Base-by-base conservation (phyloP, 179 eudicot genomes). In the Amaranthus tricolor region DNA sequence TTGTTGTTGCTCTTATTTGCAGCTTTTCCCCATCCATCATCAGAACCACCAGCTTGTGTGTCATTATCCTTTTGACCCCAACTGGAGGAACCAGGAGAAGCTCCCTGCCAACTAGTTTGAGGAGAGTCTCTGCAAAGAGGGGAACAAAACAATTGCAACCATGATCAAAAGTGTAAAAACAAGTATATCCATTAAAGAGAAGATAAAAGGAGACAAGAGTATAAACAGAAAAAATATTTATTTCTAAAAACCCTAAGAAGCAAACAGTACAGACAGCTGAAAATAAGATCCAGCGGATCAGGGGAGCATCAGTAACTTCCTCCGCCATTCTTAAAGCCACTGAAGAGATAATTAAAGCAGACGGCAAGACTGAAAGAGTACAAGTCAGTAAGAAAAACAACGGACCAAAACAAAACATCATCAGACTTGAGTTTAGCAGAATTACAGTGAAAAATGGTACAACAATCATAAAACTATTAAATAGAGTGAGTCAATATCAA, bases 71-170 rank as follows among this genome's bases (percentile, higher is more conserved):
- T 67, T 15, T 73, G 57, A 62, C 81, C 71, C 81, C 77, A 60
- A 61, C 77, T 31, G 19, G 72, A 64, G n/a, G 76, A 17, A 48
- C 67, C 80, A 66, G 80, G 72, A 49, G 77, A 74, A 17, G 63
- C 65, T 53, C 69, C 66, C 47, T 70, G 74, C 78, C 82, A 79
- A 79, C 68, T 76, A 79, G 79, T 44, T 9, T 66, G 62, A 5
- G 60, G 21, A n/a, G 75, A 69, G 61, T 49, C 70, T 58, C 82
- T 79, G 78, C 74, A 70, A 43, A 40, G 2, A 21, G n/a, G 16
- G 57, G 44, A 70, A 51, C 9, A 11, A 44, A 20, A 10, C 2
- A 50, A 45, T 19, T 66, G 48, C 31, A 17, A 0, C 53, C 48
- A n/a, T 10, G 17, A 66, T 11, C 8, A 17, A 5, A 49, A 49